Base-by-base conservation (phyloP, 495 filamentous ascomycete species). In the Viridothelium virens region DNA sequence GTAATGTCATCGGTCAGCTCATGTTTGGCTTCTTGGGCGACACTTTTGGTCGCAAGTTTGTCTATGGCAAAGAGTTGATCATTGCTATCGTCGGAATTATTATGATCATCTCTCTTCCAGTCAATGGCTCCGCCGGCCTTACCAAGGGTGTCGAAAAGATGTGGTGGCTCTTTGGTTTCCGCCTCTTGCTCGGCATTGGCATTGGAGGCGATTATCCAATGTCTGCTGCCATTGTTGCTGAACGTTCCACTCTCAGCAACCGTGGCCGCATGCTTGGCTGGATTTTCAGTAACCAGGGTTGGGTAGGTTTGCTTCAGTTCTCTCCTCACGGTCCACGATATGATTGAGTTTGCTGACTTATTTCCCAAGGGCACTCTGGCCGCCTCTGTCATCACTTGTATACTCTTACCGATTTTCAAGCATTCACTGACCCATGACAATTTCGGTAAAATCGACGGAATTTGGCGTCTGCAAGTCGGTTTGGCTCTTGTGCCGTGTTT, bases 391-490 rank as follows among this genome's bases (percentile, higher is more conserved):
- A 59, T 66, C n/a, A 38, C 65, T 34, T 63, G 59, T 16, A 44
- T 66, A 18, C 10, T 34, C 25, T 10, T 62, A 36, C 53, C 41
- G 2, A 38, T 34, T 25, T 66, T 62, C 56, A 66, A 34, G 5
- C 25, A 63, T 46, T 37, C 56, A 1, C 63, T 31, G 10, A 68
- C 41, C 62, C 37, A 56, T 38, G 62, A 11, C 48, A 31, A 61
- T 63, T 68, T 36, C n/a, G 25, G 18, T 36, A 70, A 62, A 56
- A 66, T 39, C 62, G 38, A 25, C 46, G 36, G 38, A 37, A 50
- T 74, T 11, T 74, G 71, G 72, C 72, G 71, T 38, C 66, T 73
- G 10, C 69, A 71, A 56, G 67, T 74, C 6, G 71, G 71, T 1
- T 18, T 74, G 12, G 72, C 72, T 12, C 56, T 73, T 38, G 61